Percentiles rank a stretch among this genome's conserved stretches.
Conservation (phyloP, 805 yeast species). For the Blastobotrys americana region DNA sequence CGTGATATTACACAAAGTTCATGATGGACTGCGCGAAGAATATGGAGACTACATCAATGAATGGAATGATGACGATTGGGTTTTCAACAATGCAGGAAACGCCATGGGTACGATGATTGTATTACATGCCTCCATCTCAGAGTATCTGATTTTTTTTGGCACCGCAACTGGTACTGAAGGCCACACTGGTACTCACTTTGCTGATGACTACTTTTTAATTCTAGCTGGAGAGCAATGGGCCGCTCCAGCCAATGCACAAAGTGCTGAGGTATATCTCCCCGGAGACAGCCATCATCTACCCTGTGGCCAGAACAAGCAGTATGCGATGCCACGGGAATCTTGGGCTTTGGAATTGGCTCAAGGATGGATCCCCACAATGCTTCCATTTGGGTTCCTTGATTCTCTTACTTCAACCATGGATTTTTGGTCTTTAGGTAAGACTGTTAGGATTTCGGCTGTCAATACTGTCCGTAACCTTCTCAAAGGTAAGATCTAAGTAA, state of each 20-base stretch:
- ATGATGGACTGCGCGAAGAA: slow-evolving; percentile 46
- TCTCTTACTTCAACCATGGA: slow-evolving; percentile 76
- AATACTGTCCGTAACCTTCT: slow-evolving; percentile 67
- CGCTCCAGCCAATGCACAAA: slow-evolving; percentile 54
- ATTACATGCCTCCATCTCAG: slow-evolving; percentile 88
- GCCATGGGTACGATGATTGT: slow-evolving; percentile 95
- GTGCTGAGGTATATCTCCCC: slow-evolving; percentile 68
- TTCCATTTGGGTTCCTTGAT: slow-evolving; percentile 90
- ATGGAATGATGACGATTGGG: slow-evolving; percentile 77
- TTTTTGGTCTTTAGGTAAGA: slow-evolving; percentile 55
- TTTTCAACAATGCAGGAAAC: slow-evolving; percentile 96
- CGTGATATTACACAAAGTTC: slow-evolving; percentile 54
- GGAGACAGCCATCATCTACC: slow-evolving; percentile 79
- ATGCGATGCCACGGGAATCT: slow-evolving; percentile 71
- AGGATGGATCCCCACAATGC: slow-evolving; percentile 98
- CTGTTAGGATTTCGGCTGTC: slow-evolving; percentile 65
- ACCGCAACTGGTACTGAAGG: slow-evolving; percentile 94
- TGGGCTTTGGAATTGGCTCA: slow-evolving; percentile 95
- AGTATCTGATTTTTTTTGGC: slow-evolving; percentile 89
- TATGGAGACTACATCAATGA: slow-evolving; percentile 75
- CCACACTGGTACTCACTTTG: slow-evolving; percentile 90
- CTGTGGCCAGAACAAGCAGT: slow-evolving; percentile 75
- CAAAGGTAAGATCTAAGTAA: slow-evolving; percentile 67
- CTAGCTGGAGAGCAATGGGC: slow-evolving; percentile 74
- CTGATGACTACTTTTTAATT: slow-evolving; percentile 96